Base-by-base conservation (phyloP, 2,329 filamentous ascomycete genomes). In the Cladophialophora chaetospira region DNA sequence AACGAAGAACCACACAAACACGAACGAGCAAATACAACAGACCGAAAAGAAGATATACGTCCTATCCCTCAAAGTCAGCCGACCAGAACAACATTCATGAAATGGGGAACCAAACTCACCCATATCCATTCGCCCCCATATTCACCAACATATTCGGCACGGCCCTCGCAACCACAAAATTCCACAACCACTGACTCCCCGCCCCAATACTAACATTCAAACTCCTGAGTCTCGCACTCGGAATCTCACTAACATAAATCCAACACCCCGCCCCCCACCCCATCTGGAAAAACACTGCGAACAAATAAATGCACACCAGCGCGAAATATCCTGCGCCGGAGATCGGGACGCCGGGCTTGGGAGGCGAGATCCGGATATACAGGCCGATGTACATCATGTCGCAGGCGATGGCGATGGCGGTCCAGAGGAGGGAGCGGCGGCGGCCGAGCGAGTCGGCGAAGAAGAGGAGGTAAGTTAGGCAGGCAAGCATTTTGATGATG, bases 231-330 rank as follows among this genome's bases (percentile, higher is more conserved):
- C 87, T 77, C 0, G 84, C 84, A 6, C 84, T 85, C 0, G 86
- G 86, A 55, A 89, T 89, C 70, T 89, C 87, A 26, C 81, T 81
- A 2, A 88, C 82, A 65, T 88, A 84, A 66, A 88, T 88, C 86
- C 87, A 89, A 72, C 84, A 87, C 28, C 84, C 84, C 0, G 86
- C 85, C 0, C 87, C 87, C 86, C 87, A 89, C 9, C 83, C 83
- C 56, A 85, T 84, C 4, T 73, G 75, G 76, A 88, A 89, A 70
- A 85, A 82, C 2, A 77, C 81, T 0, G 86, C 87, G 71, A 88
- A 90, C n/a, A 89, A 75, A 74, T 86, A 90, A 56, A 90, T 87
- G 68, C 83, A 87, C 25, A 87, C 80, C 1, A 89, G 81, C 2
- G 87, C 86, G 29, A 88, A 78, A 66, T 89, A 89, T 19, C 87